phyloP scores from a whole-genome alignment of 371 early-diverging fungal species.

The Mucor plumbeus region DNA sequence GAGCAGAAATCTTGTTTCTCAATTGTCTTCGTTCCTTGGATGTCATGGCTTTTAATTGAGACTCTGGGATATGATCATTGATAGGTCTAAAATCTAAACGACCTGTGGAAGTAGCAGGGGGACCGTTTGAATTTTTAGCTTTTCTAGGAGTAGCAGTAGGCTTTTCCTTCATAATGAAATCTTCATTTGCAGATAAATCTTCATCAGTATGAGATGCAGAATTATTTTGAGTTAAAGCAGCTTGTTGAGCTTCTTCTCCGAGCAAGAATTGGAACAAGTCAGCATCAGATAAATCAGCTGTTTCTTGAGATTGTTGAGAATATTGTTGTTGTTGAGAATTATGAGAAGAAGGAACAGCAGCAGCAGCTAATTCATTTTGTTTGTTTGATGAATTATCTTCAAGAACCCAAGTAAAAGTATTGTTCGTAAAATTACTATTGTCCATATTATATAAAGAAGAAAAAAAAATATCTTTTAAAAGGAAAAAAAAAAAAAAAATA shows the following conservation, averaged over 20 bases:
- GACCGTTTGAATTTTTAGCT: not conserved
- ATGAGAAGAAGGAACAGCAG: not conserved
- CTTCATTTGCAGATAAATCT: conserved; percentile 14
- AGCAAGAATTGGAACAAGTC: conserved; percentile 28
- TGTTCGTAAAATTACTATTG: conserved; percentile 11
- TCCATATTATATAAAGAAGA: not conserved
- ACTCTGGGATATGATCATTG: conserved; percentile 30
- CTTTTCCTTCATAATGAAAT: not conserved
- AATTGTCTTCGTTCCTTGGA: conserved; percentile 89
- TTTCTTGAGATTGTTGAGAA: not conserved
- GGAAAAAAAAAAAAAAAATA: too few species aligned
- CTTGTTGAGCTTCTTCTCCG: conserved; percentile 17
- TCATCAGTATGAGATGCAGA: conserved; percentile 1
- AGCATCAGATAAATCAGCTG: conserved; percentile 8
- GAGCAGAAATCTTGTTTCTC: conserved; percentile 89
- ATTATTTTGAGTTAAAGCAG: not conserved
- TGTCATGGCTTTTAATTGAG: conserved; percentile 64
- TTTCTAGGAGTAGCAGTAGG: not conserved
- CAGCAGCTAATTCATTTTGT: too few species aligned
- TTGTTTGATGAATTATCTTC: conserved; percentile 8
- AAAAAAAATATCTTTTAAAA: not conserved
- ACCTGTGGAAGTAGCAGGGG: conserved; percentile 20
- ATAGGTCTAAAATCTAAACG: conserved; percentile 29
- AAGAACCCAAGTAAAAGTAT: conserved; percentile 20
- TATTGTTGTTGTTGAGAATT: not conserved